Conservation (phyloP, 768 basidiomycete species). For the Leccinum ochraceum region DNA sequence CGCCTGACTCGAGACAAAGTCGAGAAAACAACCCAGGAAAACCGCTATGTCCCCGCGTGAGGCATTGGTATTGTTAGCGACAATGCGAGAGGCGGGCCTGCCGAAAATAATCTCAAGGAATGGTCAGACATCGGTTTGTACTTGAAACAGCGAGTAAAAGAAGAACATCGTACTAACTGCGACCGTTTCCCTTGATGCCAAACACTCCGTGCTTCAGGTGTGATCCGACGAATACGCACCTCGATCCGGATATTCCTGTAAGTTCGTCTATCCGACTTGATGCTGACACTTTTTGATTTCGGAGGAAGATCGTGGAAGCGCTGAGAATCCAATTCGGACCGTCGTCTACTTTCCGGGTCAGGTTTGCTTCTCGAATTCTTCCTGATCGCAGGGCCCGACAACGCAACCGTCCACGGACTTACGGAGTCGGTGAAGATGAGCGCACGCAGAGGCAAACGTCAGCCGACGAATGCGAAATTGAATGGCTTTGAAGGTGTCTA, state of each 20-base stretch:
- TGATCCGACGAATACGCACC: constrained; percentile 32
- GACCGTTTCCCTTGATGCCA: neutral
- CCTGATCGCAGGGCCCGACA: neutral
- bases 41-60: constrained; percentile 46
- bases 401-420: constrained; percentile 32
- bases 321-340: constrained; percentile 43
- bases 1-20: constrained; percentile 39
- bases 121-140: constrained; percentile 42
- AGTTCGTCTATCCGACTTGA: constrained; percentile 1
- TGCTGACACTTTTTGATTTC: neutral
- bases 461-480: neutral
- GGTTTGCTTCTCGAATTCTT: constrained; percentile 14
- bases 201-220: constrained; percentile 21
- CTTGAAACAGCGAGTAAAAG: constrained; percentile 28
- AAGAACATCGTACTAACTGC: neutral
- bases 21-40: constrained; percentile 35
- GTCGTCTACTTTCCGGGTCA: constrained; percentile 43
- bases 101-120: constrained; percentile 30
- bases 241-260: constrained; percentile 35
- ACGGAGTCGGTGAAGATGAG: constrained; percentile 37
- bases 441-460: neutral
- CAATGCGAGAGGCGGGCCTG: constrained; percentile 40
- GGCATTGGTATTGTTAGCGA: constrained; percentile 43
- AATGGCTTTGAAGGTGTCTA: constrained; percentile 30
- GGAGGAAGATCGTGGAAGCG: constrained; percentile 39